These are phyloP conservation scores for Phaseolus coccineus DNA, from an alignment of 331 rosid species.

Conservation along the genomic window DNA sequence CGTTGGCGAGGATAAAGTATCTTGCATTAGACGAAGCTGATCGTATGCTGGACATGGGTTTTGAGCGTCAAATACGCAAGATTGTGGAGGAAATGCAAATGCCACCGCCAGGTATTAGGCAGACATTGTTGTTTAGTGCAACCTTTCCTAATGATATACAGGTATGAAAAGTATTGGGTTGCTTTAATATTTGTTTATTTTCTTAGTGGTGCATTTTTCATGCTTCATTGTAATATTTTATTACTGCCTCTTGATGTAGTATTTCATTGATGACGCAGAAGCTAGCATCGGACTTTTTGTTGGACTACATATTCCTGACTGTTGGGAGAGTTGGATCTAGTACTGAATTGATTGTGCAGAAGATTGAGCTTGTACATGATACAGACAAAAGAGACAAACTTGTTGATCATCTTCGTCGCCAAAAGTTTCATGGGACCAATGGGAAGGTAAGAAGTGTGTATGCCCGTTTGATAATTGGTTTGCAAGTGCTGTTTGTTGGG, in stretches of 20 bases:
- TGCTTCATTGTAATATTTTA: not conserved
- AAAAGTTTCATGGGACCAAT: slow-evolving; percentile 17
- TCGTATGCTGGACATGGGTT: slow-evolving; percentile 61
- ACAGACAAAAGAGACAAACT: slow-evolving; percentile 48
- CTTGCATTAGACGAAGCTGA: slow-evolving; percentile 61
- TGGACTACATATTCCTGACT: slow-evolving; percentile 53
- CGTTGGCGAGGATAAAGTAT: slow-evolving; percentile 30
- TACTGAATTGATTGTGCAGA: slow-evolving; percentile 56
- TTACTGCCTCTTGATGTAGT: not conserved
- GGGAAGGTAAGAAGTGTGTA: slow-evolving; percentile 42
- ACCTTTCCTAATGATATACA: slow-evolving; percentile 57
- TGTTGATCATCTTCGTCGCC: slow-evolving; percentile 36
- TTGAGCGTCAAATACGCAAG: slow-evolving; percentile 55
- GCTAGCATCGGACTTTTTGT: slow-evolving; percentile 54
- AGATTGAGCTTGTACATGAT: slow-evolving; percentile 51
- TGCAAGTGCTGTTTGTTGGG: not conserved
- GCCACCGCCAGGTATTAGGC: slow-evolving; percentile 53
- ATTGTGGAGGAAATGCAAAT: slow-evolving; percentile 53
- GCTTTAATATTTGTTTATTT: not conserved
- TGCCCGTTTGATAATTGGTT: not conserved
- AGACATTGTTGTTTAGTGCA: slow-evolving; percentile 59
- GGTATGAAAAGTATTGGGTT: slow-evolving; percentile 21
- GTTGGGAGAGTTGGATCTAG: slow-evolving; percentile 64
- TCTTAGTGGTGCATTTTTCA: not conserved
- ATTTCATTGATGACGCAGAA: slow-evolving; percentile 35